Base-by-base conservation (phyloP, 192 early-diverging fungal genomes). In the Ambispora gerdemannii region DNA sequence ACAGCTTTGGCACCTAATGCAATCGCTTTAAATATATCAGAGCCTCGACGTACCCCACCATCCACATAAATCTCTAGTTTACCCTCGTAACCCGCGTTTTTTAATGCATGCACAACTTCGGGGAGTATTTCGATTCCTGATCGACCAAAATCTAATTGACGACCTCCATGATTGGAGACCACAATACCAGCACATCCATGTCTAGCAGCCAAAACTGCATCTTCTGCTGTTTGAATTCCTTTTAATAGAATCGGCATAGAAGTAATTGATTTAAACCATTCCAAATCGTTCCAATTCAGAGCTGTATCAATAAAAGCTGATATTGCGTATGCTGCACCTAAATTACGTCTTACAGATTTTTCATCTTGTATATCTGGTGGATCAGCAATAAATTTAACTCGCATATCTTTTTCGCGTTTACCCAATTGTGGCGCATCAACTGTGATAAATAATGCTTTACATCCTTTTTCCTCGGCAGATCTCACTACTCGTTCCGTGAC, bases 101-200 rank as follows among this genome's bases (percentile, higher is more conserved):
- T 78, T n/a, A 89, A 83, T 2, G 87, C 92, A 25, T 87, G 85
- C 75, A 95, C 84, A 20, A 96, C 91, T 66, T 97, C 94, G 11
- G 89, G 88, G 33, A 99, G 76, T 10, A 93, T 88, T 58, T 99
- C 96, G 67, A 98, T 90, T 20, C 67, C 73, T 62, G 75, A 72
- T 77, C 81, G 59, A 22, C 78, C 80, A 74, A 83, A 83, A 70
- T 98, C 97, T 53, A 99, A 77, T 77, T 99, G 97, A 4, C 97
- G 82, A 20, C 97, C 97, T 56, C 96, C 97, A 74, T 99, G 97
- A 76, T 99, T 99, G 47, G 91, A 93, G 17, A 99, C 80, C 22
- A 97, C 88, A 50, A 98, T 87, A 50, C 91, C 97, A 20, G 84
- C 84, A 59, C 89, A 85, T 7, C 95, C 95, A 63, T 84, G 65